Evolutionary conservation across 1,284 basidiomycete genomes (phyloP).

Genomic region (Agaricales sp.): DNA sequence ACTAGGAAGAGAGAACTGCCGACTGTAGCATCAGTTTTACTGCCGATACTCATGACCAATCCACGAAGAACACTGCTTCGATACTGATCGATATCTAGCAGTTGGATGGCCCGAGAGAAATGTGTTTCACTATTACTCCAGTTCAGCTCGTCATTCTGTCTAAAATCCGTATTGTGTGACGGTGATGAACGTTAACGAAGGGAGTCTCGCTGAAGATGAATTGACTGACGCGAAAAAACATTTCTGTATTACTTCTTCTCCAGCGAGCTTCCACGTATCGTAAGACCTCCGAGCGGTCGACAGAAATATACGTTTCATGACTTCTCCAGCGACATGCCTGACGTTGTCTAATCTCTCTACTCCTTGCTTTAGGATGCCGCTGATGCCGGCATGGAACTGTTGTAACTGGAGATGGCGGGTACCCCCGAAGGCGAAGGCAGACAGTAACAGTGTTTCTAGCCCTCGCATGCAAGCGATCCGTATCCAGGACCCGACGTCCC

Average conservation of each 20-base stretch:
- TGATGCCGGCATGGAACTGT: conserved; percentile 48
- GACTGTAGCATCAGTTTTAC: conserved; percentile 71
- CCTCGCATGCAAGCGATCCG: conserved; percentile 69
- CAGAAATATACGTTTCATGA: conserved; percentile 29
- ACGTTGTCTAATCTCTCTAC: conserved; percentile 90
- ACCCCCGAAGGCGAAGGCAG: conserved; percentile 28
- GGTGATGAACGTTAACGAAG: not conserved
- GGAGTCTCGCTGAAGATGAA: not conserved
- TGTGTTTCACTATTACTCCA: conserved; percentile 68
- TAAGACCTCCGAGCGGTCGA: not conserved
- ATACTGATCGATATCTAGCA: conserved; percentile 58
- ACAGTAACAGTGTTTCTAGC: conserved; percentile 37
- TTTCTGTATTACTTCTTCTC: not conserved
- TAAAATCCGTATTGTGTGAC: conserved; percentile 24
- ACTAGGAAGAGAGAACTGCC: conserved; percentile 8
- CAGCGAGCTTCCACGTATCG: not conserved
- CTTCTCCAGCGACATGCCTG: conserved; percentile 65
- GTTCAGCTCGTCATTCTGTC: conserved; percentile 24
- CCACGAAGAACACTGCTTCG: conserved; percentile 59
- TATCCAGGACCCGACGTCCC: conserved; percentile 97
- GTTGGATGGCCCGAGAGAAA: conserved; percentile 58
- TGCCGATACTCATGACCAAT: conserved; percentile 66
- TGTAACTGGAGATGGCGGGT: conserved; percentile 36
- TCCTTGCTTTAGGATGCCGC: conserved; percentile 77
- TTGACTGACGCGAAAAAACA: not conserved